Evolutionary conservation across 176 grass and related monocot genomes (phyloP), one percentile per base, ranked within the genome.

Genomic region (Musa itinerans): DNA sequence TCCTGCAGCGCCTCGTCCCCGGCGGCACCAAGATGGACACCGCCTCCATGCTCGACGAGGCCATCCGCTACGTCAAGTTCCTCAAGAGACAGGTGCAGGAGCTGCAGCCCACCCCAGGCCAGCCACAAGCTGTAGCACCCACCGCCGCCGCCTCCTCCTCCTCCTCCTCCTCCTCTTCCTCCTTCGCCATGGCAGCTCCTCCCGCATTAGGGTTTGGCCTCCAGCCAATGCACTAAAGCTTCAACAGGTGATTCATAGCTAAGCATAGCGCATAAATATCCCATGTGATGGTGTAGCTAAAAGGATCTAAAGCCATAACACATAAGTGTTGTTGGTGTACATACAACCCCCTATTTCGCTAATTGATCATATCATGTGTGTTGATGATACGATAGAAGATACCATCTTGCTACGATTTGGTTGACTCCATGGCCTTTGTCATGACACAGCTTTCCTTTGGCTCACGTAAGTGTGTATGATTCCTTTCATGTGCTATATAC

Each of bases 11-110:
- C 17, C 68, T 70, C 19, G 68, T 70, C 1, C 68, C 68, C 68
- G 68, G 68, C 19, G 68, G 68, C 19, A 70, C 68, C 68, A 70
- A 70, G 68, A 70, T 70, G 68, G 68, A 70, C 68, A 70, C 68
- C 68, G 68, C 68, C 34, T 70, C 68, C 68, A 70, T 70, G 68
- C 48, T 70, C 9, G 68, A 70, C 68, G 68, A 70, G 43, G 68
- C 68, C 43, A 21, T 70, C 34, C 68, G 68, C 34, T 70, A 70
- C 68, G 68, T 70, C 68, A 70, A 70, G 68, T 70, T 70, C 68
- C 68, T 70, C 68, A 70, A 70, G 68, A 17, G 68, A 10, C 68
- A 70, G 48, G 23, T 70, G 43, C 43, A 70, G 15, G 10, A 21
- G 43, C 68, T 70, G 9, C 43, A 70, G 68, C 20, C 34, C 17